Percentiles rank a stretch among this genome's conserved stretches.
Conservation (phyloP, 306 rosid species). For the Medicago ruthenica region DNA sequence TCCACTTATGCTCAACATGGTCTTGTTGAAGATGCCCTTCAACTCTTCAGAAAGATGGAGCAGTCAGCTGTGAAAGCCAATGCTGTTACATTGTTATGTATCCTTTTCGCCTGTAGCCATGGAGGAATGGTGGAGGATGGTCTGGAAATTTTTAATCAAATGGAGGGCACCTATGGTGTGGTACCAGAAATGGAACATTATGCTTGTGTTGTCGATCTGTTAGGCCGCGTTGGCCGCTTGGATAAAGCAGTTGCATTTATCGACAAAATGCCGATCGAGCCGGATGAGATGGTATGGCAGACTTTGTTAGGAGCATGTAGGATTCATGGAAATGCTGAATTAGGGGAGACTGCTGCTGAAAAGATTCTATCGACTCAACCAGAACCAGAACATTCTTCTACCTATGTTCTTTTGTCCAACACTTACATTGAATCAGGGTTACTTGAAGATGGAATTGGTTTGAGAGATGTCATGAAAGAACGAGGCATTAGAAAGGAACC, state of each 20-base stretch:
- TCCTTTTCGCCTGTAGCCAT: too few relatives aligned
- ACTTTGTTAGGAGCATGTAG: constrained; percentile 66
- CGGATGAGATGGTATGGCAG: constrained; percentile 77
- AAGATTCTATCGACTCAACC: constrained; percentile 58
- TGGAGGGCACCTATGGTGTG: constrained; percentile 59
- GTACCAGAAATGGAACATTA: constrained; percentile 76
- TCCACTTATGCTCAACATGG: constrained; percentile 77
- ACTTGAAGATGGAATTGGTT: constrained; percentile 53
- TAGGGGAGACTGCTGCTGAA: too few relatives aligned
- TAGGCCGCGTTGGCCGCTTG: constrained; percentile 69
- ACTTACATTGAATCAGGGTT: constrained; percentile 64
- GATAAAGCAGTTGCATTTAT: constrained; percentile 67
- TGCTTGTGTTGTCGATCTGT: constrained; percentile 74
- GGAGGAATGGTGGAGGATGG: too few relatives aligned
- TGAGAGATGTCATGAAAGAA: constrained; percentile 69
- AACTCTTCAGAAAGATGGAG: too few relatives aligned
- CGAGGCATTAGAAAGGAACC: constrained; percentile 73
- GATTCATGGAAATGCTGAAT: too few relatives aligned
- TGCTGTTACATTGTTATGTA: too few relatives aligned
- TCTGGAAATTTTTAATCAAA: neutral
- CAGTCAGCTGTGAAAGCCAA: too few relatives aligned
- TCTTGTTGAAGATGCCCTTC: constrained; percentile 30
- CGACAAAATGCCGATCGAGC: constrained; percentile 61
- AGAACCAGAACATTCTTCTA: constrained; percentile 61
- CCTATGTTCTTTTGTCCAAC: constrained; percentile 74